These are phyloP conservation scores for Oryza glumipatula DNA, from an alignment of 176 grass and related monocot species.

Conservation along the genomic window DNA sequence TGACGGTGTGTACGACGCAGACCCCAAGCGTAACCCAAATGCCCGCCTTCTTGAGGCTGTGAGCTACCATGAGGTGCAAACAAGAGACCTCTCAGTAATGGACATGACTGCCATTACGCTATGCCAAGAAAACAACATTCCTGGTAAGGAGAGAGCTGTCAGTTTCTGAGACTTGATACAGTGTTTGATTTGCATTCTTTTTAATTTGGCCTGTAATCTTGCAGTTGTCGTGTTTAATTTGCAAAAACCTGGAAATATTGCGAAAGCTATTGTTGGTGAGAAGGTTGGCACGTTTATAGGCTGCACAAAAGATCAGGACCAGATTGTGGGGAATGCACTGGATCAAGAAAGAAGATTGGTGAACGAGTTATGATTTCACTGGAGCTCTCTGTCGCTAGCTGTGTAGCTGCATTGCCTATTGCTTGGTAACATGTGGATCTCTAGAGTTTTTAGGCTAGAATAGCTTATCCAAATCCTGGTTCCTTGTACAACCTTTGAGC, in stretches of 20 bases:
- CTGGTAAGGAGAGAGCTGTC: constrained; percentile 44
- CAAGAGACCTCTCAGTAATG: constrained; percentile 91
- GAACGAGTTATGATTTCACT: constrained; percentile 53
- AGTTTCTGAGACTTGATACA: background rate
- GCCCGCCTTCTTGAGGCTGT: constrained; percentile 75
- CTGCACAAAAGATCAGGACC: constrained; percentile 42
- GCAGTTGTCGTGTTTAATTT: constrained; percentile 99
- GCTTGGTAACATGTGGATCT: background rate
- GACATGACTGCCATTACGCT: constrained; percentile 97
- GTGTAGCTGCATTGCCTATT: background rate
- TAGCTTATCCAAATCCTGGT: constrained; percentile 17
- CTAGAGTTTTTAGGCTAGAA: constrained; percentile 31
- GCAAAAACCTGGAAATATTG: constrained; percentile 85
- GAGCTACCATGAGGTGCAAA: constrained; percentile 85
- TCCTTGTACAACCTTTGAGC: constrained; percentile 3
- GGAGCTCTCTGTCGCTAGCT: background rate
- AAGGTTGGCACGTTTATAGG: constrained; percentile 90
- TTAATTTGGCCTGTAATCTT: background rate
- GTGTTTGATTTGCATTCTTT: background rate
- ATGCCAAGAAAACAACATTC: constrained; percentile 98
- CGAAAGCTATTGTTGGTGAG: constrained; percentile 91
- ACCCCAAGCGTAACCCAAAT: constrained; percentile 79
- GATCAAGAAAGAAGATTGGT: constrained; percentile 49
- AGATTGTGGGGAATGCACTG: constrained; percentile 18
- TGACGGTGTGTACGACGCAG: constrained; percentile 83